Evolutionary conservation across 169 alveolate genomes (phyloP).

Genomic region (Perkinsus olseni): DNA sequence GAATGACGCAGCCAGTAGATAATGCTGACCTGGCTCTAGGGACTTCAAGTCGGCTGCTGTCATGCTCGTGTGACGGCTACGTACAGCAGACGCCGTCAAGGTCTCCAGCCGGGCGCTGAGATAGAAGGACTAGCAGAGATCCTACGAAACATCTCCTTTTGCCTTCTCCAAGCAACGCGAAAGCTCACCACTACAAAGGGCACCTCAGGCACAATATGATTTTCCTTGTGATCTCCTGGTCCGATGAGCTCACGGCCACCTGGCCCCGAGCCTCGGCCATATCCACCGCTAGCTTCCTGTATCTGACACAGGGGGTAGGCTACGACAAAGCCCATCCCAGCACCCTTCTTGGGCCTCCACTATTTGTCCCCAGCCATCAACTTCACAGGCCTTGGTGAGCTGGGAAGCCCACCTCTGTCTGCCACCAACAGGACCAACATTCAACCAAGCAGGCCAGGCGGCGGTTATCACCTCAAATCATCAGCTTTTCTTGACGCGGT

Average conservation of each 20-base stretch:
- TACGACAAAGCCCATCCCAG: not conserved
- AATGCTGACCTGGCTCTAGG: not conserved
- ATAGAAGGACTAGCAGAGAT: not conserved
- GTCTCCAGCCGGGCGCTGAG: not conserved
- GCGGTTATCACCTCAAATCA: not conserved
- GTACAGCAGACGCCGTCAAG: not conserved
- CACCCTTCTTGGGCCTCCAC: constrained; percentile 3
- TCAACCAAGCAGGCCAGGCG: too few relatives aligned
- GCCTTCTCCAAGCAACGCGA: too few relatives aligned
- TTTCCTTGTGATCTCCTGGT: not conserved
- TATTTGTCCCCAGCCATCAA: constrained; percentile 8
- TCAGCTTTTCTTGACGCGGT: not conserved
- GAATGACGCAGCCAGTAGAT: not conserved
- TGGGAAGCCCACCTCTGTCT: constrained; percentile 3
- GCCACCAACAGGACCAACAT: not conserved
- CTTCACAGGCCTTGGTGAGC: not conserved
- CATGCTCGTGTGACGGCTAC: not conserved
- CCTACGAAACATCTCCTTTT: not conserved
- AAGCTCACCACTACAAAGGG: too few relatives aligned
- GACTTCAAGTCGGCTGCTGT: not conserved
- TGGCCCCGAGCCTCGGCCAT: not conserved
- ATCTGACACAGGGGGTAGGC: not conserved
- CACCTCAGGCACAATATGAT: not conserved
- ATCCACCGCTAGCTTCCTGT: not conserved
- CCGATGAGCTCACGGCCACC: not conserved